phyloP scores from a whole-genome alignment of 805 yeast species.

The Tetrapisispora phaffii region DNA sequence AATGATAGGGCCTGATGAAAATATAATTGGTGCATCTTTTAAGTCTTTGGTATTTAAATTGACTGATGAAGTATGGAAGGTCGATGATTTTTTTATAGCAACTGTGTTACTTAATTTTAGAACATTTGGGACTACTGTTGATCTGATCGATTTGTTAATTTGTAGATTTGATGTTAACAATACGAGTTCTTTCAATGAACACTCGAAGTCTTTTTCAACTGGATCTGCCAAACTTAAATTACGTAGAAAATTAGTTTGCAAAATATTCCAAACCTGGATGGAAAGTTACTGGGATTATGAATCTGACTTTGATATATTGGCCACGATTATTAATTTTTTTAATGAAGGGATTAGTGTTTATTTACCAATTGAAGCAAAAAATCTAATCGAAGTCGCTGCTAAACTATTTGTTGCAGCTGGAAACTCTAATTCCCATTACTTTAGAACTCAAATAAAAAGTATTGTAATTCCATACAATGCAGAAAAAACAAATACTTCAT shows the following conservation, averaged over 20 bases:
- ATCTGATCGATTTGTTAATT: slow-evolving; percentile 58
- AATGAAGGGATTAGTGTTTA: slow-evolving; percentile 59
- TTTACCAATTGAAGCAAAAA: slow-evolving; percentile 58
- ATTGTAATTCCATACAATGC: neutral
- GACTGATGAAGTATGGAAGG: slow-evolving; percentile 54
- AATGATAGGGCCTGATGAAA: slow-evolving; percentile 32
- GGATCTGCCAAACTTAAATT: slow-evolving; percentile 39
- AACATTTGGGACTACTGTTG: slow-evolving; percentile 56
- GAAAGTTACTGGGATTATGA: slow-evolving; percentile 79
- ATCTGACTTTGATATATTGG: slow-evolving; percentile 48
- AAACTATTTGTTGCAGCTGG: slow-evolving; percentile 33
- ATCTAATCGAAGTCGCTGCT: slow-evolving; percentile 52
- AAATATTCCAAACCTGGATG: slow-evolving; percentile 72
- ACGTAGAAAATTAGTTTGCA: slow-evolving; percentile 58
- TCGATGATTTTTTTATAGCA: slow-evolving; percentile 58
- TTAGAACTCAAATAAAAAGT: slow-evolving; percentile 31
- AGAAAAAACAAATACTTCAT: neutral
- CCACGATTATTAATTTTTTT: slow-evolving; percentile 67
- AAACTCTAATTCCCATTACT: neutral
- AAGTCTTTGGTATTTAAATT: slow-evolving; percentile 54
- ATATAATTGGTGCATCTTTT: slow-evolving; percentile 60
- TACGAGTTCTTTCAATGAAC: slow-evolving; percentile 25
- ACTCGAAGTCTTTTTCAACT: slow-evolving; percentile 30
- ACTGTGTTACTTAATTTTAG: slow-evolving; percentile 72
- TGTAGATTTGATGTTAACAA: slow-evolving; percentile 50